Evolutionary conservation across 352 stramenopile species (phyloP), one percentile per base, ranked within the genome.

Genomic region (Pythium folliculosum): DNA sequence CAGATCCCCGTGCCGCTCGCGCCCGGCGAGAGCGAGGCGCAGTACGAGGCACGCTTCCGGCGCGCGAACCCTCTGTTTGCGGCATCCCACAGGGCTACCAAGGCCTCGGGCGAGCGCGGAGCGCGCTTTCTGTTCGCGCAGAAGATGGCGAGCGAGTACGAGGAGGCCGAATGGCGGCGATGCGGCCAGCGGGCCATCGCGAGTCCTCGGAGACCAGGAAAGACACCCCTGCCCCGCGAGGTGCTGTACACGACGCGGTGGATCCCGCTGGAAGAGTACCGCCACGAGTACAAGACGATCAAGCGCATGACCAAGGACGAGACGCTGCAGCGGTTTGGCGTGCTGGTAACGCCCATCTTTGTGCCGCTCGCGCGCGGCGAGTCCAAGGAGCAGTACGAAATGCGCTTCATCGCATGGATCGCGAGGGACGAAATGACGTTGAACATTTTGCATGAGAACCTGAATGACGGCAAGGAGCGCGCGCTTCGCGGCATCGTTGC

Each of bases 1-100:
- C 65, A 57, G 19, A 71, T 71, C 22, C 44, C 40, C 21, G 52
- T 67, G 30, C 65, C 65, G 44, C 35, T 71, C 8, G 50, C 57
- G 43, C 27, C 21, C 12, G 50, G 58, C 38, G 65, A 71, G 45
- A 54, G 40, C 2, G 14, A 25, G 5, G 30, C 35, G 21, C 50
- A 63, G 52, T 71, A 71, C 55, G 71, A 75, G 48, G 6, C 27
- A 13, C 51, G 60, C 10, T 70, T 77, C 22, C 44, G 6, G 10
- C 37, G 3, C 9, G 37, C 14, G 37, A 17, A 32, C 27, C 27
- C 37, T 5, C 37, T 43, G 2, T 12, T 12, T 3, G 37, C 37
- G n/a, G n/a, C n/a, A n/a, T n/a, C n/a, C n/a, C n/a, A n/a, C n/a
- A n/a, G n/a, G n/a, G n/a, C n/a, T n/a, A n/a, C n/a, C n/a, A 23